These are phyloP conservation scores for Mucor plumbeus DNA, from an alignment of 371 early-diverging fungal genomes.

Conservation along the genomic window DNA sequence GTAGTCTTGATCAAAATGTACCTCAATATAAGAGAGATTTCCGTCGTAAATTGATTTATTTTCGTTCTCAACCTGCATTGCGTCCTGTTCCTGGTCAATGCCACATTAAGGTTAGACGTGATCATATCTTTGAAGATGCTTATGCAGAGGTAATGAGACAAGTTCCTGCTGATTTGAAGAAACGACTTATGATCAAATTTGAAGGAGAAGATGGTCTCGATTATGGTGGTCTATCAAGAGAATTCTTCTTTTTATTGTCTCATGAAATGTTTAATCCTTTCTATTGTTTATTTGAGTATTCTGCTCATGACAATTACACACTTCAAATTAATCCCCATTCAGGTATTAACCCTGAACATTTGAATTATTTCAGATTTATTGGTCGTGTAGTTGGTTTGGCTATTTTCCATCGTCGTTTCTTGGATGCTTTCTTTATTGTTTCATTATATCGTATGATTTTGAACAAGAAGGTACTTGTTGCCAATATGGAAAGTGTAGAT, in stretches of 20 bases:
- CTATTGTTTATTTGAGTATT: constrained; percentile 95
- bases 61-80: constrained; percentile 91
- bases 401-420: constrained; percentile 95
- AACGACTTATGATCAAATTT: constrained; percentile 96
- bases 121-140: constrained; percentile 94
- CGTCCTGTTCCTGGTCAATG: constrained; percentile 90
- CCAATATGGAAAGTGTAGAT: constrained; percentile 97
- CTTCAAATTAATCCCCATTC: constrained; percentile 97
- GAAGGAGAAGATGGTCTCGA: constrained; percentile 98
- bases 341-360: constrained; percentile 96
- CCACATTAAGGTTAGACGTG: constrained; percentile 87
- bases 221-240: constrained; percentile 97
- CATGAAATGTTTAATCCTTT: constrained; percentile 99
- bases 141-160: constrained; percentile 92
- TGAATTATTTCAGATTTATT: constrained; percentile 97
- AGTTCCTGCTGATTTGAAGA: constrained; percentile 86
- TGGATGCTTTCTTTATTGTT: constrained; percentile 96
- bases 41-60: constrained; percentile 94
- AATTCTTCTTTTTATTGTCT: constrained; percentile 95
- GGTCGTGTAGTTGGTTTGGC: constrained; percentile 97
- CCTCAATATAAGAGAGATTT: constrained; percentile 98
- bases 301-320: constrained; percentile 96
- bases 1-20: constrained; percentile 92
- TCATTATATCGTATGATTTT: constrained; percentile 98
- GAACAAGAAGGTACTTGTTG: constrained; percentile 82